Evolutionary conservation across 176 grass and related monocot genomes (phyloP).

Genomic region (Carex pumila): DNA sequence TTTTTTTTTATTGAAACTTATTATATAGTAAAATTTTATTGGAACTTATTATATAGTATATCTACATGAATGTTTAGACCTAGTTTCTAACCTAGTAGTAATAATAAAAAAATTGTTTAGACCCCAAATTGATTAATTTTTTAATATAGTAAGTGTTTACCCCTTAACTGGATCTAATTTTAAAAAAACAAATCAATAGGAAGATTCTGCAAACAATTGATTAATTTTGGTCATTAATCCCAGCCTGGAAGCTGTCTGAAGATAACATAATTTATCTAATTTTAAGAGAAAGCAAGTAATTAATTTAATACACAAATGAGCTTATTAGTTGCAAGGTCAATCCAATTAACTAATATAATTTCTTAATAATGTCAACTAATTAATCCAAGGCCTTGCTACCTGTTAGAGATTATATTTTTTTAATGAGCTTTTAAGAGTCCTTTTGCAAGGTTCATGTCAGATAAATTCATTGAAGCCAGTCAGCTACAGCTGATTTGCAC

Average conservation of each 20-base stretch:
- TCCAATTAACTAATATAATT: not conserved
- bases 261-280: conserved; percentile 2
- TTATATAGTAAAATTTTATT: not conserved
- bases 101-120: not conserved
- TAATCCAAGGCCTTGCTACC: not conserved
- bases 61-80: not conserved
- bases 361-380: conserved; percentile 4
- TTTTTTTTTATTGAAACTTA: too few species aligned
- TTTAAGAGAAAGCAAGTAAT: not conserved
- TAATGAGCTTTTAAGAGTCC: not conserved
- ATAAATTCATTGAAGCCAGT: not conserved
- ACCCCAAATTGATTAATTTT: not conserved
- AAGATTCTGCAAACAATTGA: not conserved
- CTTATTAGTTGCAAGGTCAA: not conserved
- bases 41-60: not conserved
- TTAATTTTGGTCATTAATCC: not conserved
- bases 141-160: not conserved
- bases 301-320: not conserved
- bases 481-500: not conserved
- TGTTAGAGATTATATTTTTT: not conserved
- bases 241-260: not conserved
- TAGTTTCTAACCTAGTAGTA: too few species aligned
- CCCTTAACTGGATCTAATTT: not conserved
- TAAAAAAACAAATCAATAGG: not conserved
- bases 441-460: not conserved